Percentiles rank a stretch among this genome's conserved stretches.
phyloP scores from a whole-genome alignment of 768 basidiomycete species.

The Termitomyces eurrhizus region DNA sequence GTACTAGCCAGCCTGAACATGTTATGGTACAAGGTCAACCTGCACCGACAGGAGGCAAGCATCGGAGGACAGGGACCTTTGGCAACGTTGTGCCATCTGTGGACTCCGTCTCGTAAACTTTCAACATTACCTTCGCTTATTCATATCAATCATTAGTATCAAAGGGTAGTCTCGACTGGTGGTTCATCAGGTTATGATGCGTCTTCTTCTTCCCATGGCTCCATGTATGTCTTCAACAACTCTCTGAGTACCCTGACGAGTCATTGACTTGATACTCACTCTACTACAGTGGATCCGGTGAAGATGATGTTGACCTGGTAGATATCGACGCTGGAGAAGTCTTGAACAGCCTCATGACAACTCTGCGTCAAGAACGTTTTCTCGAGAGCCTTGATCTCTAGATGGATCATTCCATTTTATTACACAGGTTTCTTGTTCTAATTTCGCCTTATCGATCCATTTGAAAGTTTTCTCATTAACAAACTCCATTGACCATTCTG shows the following conservation, averaged over 20 bases:
- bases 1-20: not conserved
- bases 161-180: not conserved
- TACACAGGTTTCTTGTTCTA: not conserved
- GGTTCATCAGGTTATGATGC: no score
- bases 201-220: not conserved
- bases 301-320: not conserved
- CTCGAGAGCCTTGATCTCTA: not conserved
- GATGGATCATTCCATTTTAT: not conserved
- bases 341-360: not conserved
- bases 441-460: not conserved
- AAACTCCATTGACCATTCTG: no score
- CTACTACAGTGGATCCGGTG: not conserved
- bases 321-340: not conserved
- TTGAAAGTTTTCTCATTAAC: not conserved
- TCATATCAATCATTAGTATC: not conserved
- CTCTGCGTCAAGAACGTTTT: not conserved
- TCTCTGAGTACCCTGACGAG: not conserved
- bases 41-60: not conserved
- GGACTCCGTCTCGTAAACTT: not conserved
- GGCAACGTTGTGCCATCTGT: not conserved
- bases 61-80: not conserved
- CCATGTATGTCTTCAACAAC: not conserved
- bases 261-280: not conserved
- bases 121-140: no score
- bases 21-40: not conserved